phyloP scores from a whole-genome alignment of 805 yeast species.

The Limtongia smithiae region DNA sequence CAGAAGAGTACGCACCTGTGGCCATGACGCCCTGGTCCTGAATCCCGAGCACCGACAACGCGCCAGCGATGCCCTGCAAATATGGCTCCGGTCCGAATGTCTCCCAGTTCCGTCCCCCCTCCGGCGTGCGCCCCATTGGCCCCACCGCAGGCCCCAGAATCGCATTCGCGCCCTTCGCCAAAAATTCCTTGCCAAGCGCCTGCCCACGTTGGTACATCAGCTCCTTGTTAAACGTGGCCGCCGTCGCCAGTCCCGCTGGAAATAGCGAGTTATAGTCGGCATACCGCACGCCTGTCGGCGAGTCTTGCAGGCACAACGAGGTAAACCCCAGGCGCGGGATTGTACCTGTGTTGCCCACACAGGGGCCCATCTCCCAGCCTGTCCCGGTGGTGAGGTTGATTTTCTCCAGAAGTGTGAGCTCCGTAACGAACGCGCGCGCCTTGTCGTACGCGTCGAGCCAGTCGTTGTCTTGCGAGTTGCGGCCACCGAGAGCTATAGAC shows the following conservation, averaged over 20 bases:
- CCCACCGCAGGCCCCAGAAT: constrained; percentile 57
- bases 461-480: constrained; percentile 28
- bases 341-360: constrained; percentile 59
- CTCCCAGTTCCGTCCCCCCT: constrained; percentile 66
- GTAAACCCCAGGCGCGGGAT: constrained; percentile 55
- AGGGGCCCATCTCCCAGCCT: constrained; percentile 61
- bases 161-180: constrained; percentile 53
- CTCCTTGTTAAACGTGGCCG: constrained; percentile 53
- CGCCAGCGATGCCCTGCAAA: constrained; percentile 53
- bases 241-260: constrained; percentile 59
- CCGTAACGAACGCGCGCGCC: constrained; percentile 53
- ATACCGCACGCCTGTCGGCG: constrained; percentile 57
- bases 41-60: constrained; percentile 51
- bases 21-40: constrained; percentile 59
- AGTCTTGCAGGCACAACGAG: constrained; percentile 58
- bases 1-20: constrained; percentile 34
- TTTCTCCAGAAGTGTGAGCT: constrained; percentile 56
- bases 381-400: constrained; percentile 63
- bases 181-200: constrained; percentile 56
- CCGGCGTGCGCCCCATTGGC: constrained; percentile 59
- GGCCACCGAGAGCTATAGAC: constrained; percentile 20
- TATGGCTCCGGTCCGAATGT: constrained; percentile 62
- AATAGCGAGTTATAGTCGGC: constrained; percentile 56
- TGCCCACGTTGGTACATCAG: constrained; percentile 52
- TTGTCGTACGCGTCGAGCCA: constrained; percentile 59